Conservation (phyloP, 1,284 basidiomycete species). For the Ustilago xerochloae region DNA sequence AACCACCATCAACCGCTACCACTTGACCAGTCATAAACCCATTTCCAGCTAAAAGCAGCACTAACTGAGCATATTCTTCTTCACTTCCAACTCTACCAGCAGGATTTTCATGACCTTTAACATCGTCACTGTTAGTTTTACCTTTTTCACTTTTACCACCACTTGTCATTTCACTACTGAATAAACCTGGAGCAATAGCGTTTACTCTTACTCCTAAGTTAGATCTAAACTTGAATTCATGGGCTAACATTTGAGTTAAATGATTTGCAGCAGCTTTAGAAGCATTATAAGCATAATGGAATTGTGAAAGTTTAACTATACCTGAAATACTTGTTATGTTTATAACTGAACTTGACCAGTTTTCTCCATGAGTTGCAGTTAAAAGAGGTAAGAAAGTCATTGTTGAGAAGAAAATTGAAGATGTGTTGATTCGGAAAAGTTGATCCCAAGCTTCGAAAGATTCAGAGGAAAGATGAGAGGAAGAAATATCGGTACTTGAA, state of each 20-base stretch:
- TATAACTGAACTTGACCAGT: conserved; percentile 38
- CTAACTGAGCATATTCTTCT: conserved; percentile 50
- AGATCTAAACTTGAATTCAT: conserved; percentile 53
- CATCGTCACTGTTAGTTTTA: conserved; percentile 20
- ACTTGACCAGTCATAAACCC: conserved; percentile 55
- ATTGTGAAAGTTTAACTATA: conserved; percentile 48
- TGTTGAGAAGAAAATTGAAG: conserved; percentile 53
- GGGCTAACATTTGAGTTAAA: conserved; percentile 53
- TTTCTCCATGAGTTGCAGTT: not conserved
- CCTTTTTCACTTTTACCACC: conserved; percentile 24
- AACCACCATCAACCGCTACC: conserved; percentile 58
- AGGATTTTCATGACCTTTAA: conserved; percentile 42
- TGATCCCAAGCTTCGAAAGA: conserved; percentile 41
- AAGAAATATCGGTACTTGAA: conserved; percentile 12
- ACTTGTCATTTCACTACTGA: conserved; percentile 56
- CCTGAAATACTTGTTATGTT: conserved; percentile 57
- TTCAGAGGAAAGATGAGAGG: conserved; percentile 42
- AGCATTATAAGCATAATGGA: conserved; percentile 59
- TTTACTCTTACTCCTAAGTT: conserved; percentile 47
- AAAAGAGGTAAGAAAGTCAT: conserved; percentile 62
- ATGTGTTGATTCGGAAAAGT: conserved; percentile 47
- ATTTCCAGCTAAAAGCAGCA: conserved; percentile 51
- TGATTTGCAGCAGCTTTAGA: conserved; percentile 60
- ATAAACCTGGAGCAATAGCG: conserved; percentile 59
- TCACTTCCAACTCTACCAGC: conserved; percentile 51